Evolutionary conservation across 83 land plant species (phyloP).

Genomic region (Picea abies): DNA sequence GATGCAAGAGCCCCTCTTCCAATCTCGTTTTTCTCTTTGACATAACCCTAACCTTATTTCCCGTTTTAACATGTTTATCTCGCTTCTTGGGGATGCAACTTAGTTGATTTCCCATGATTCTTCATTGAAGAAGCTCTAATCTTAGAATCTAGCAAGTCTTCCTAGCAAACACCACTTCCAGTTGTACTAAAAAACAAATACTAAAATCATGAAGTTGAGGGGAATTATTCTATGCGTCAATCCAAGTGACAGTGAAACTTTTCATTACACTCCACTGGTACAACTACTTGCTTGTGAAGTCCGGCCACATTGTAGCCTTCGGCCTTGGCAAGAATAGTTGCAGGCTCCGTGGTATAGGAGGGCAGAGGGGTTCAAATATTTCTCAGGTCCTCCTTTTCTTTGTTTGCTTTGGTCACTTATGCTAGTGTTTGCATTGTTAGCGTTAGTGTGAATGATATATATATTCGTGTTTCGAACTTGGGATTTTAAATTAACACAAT

Average conservation of each 20-base stretch:
- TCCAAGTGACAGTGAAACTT: not conserved
- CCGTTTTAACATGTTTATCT: not conserved
- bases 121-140: not conserved
- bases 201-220: not conserved
- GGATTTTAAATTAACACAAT: no score
- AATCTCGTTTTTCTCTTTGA: slow-evolving; percentile 12
- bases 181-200: not conserved
- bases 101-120: slow-evolving; percentile 18
- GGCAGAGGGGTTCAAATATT: no score
- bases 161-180: not conserved
- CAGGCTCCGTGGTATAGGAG: no score
- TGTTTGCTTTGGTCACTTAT: no score
- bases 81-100: slow-evolving; percentile 1
- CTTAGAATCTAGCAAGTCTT: no score
- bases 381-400: no score
- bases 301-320: no score
- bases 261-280: not conserved
- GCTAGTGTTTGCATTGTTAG: no score
- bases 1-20: slow-evolving; percentile 13
- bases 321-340: no score
- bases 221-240: not conserved
- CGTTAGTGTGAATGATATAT: no score
- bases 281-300: no score
- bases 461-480: no score
- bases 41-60: not conserved